Evolutionary conservation across 371 early-diverging fungal species (phyloP), one percentile per base, ranked within the genome.

Genomic region (Saksenaea oblongispora): DNA sequence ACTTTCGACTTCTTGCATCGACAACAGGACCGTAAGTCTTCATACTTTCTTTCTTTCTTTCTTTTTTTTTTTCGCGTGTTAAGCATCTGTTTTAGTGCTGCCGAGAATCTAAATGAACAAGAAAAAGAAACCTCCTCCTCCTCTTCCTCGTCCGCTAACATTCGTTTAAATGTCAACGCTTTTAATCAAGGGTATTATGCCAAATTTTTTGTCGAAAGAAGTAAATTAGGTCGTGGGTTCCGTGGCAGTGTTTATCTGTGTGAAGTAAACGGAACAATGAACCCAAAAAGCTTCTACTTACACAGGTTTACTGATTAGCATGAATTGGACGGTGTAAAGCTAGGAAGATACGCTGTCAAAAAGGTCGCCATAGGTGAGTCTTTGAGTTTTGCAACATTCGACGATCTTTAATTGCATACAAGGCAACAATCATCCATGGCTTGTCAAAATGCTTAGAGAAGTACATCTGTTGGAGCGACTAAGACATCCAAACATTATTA

Each of bases 171-270:
- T 27, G 76, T 73, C 24, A 79, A 82, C 58, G 86, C 89, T 4
- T 90, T 93, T 58, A 93, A 93, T 64, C 90, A 93, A 66, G 98
- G 98, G 0, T 98, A 98, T 69, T 98, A 98, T 68, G 84, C 87
- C n/a, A 87, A 93, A 7, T 98, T 98, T 71, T 98, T 98, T 71
- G 82, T 89, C 2, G 96, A 98, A 66, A 78, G 84, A 59, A 83
- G 81, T 51, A 92, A 93, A 66, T 79, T 98, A 1, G 98, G 98
- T 11, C 83, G 93, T 57, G 98, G 98, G 0, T 87, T 87, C 62
- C 82, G 98, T 17, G 98, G 98, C 27, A 89, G 91, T 8, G 98
- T 98, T 9, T 96, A 89, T 73, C 77, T 93, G 4, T 95, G 95
- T 57, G 93, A 94, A 75, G 82, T 79, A 76, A 64, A 26, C 57